A percentile compares a stretch with the other conserved stretches of the same genome.
Conservation (phyloP, 352 stramenopile species). For the Phytopythium delawarense region DNA sequence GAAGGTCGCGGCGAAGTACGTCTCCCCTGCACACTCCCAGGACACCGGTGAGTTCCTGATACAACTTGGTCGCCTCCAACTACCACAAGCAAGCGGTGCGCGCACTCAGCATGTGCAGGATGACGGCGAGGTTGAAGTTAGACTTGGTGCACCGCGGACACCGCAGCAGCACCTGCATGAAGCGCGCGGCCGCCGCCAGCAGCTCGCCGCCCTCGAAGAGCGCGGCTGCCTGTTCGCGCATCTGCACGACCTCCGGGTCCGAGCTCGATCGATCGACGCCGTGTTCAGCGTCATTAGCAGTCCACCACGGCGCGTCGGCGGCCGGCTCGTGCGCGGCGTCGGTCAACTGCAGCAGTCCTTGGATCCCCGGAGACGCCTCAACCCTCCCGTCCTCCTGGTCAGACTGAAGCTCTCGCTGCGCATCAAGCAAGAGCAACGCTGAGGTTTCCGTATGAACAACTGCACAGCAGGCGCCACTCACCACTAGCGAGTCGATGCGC, state of each 20-base stretch:
- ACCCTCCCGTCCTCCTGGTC: neutral
- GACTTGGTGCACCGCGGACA: slow-evolving; percentile 54
- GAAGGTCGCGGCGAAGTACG: slow-evolving; percentile 55
- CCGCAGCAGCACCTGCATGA: slow-evolving; percentile 41
- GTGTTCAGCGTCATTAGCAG: neutral
- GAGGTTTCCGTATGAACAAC: neutral
- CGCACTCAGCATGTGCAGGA: slow-evolving; percentile 61
- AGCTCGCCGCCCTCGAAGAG: slow-evolving; percentile 58
- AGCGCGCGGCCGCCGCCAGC: slow-evolving; percentile 34
- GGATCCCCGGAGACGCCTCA: neutral
- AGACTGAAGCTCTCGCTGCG: neutral
- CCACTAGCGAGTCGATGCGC: neutral
- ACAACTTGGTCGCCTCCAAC: neutral
- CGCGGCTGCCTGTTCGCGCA: slow-evolving; percentile 33
- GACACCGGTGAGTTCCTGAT: neutral
- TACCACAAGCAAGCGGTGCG: neutral
- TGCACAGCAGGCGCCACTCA: neutral
- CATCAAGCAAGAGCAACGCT: neutral
- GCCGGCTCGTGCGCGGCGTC: neutral
- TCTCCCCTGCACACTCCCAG: slow-evolving; percentile 32
- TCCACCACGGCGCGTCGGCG: slow-evolving; percentile 6
- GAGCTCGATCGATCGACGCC: neutral
- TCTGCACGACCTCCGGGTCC: slow-evolving; percentile 23
- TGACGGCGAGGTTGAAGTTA: slow-evolving; percentile 77
- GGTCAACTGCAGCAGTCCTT: neutral